Evolutionary conservation across 2,329 filamentous ascomycete genomes (phyloP).

Genomic region (Plenodomus lindquistii): DNA sequence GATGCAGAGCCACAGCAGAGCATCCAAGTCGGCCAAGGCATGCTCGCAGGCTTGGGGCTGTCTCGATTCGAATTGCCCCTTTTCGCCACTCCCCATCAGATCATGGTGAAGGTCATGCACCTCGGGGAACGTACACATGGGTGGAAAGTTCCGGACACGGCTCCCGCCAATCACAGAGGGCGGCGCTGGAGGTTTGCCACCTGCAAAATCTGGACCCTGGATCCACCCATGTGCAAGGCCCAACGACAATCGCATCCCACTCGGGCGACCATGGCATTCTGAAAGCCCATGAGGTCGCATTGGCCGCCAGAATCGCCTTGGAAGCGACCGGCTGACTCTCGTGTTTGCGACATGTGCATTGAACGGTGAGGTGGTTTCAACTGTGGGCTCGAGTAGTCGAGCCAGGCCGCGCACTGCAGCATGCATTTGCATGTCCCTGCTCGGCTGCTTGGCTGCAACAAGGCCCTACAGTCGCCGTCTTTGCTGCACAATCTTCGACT

Average conservation of each 20-base stretch:
- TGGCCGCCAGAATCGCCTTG: no score
- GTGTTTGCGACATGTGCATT: background rate
- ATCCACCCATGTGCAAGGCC: background rate
- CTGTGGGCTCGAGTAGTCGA: no score
- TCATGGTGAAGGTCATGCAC: background rate
- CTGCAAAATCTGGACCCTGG: background rate
- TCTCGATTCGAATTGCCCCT: background rate
- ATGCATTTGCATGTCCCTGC: no score
- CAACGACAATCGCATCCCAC: background rate
- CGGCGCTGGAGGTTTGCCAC: background rate
- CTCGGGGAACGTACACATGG: background rate
- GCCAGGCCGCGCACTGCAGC: no score
- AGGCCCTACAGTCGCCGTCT: no score
- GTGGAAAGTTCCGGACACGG: background rate
- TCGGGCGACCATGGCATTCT: background rate
- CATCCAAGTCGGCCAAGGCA: no score
- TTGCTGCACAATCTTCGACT: no score
- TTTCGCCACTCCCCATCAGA: background rate
- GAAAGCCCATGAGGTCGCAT: no score
- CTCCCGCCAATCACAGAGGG: background rate
- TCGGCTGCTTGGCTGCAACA: no score
- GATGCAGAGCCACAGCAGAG: background rate
- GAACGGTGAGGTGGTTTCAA: background rate
- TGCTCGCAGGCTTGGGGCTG: background rate
- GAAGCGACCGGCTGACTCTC: background rate